These are phyloP conservation scores for Brettanomyces nanus DNA, from an alignment of 805 yeast genomes.

Conservation along the genomic window DNA sequence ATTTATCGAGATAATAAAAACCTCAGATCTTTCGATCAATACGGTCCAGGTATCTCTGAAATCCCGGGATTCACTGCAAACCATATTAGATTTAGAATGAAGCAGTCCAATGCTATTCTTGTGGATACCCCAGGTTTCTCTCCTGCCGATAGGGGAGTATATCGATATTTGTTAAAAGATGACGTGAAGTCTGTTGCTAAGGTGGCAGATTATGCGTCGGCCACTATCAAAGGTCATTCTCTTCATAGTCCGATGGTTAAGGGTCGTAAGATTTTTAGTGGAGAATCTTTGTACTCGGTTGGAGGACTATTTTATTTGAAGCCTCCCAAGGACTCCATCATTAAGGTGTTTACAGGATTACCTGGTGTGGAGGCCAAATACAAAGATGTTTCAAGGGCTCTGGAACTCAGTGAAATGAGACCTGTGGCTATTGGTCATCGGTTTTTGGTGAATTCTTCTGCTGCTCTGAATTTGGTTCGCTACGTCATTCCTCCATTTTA, in stretches of 20 bases:
- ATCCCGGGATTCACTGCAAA: slow-evolving; percentile 67
- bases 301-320: slow-evolving; percentile 57
- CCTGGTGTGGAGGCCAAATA: slow-evolving; percentile 33
- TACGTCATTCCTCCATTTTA: slow-evolving; percentile 63
- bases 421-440: slow-evolving; percentile 19
- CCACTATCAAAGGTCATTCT: slow-evolving; percentile 3
- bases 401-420: slow-evolving; percentile 16
- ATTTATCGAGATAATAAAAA: slow-evolving; percentile 12
- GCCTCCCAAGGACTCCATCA: slow-evolving; percentile 44
- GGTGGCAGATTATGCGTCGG: slow-evolving; percentile 6
- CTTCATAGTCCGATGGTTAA: slow-evolving; percentile 5
- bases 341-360: slow-evolving; percentile 30
- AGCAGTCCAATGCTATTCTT: slow-evolving; percentile 16
- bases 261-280: slow-evolving; percentile 16
- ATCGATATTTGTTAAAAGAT: slow-evolving; percentile 18
- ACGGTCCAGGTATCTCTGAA: slow-evolving; percentile 39
- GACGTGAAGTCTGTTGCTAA: slow-evolving; percentile 3
- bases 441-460: slow-evolving; percentile 16
- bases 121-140: slow-evolving; percentile 44
- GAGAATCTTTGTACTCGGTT: slow-evolving; percentile 27
- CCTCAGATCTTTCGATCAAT: slow-evolving; percentile 18
- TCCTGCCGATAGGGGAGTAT: slow-evolving; percentile 20
- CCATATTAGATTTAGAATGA: slow-evolving; percentile 25
- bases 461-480: slow-evolving; percentile 28
- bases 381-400: slow-evolving; percentile 25